These are phyloP conservation scores for Teratosphaeria pseudoeucalypti DNA, from an alignment of 2,329 filamentous ascomycete species.

Conservation along the genomic window DNA sequence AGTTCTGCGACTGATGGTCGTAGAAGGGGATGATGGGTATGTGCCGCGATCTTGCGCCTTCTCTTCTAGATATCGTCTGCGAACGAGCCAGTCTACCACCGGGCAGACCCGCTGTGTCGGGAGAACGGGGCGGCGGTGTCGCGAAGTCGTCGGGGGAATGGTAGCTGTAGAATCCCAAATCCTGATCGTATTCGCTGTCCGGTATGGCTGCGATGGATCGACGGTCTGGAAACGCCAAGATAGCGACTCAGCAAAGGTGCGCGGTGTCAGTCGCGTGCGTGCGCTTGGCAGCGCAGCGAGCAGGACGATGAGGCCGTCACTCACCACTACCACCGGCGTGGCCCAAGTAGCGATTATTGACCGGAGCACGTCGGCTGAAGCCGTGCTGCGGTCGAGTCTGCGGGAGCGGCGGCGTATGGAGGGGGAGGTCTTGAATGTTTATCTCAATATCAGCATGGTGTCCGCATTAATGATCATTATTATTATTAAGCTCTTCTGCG, in stretches of 20 bases:
- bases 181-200: conserved; percentile 1
- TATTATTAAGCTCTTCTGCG: neutral
- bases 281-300: neutral
- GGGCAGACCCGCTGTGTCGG: neutral
- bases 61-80: conserved; percentile 17
- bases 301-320: neutral
- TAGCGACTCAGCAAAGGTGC: conserved; percentile 1
- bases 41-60: conserved; percentile 5
- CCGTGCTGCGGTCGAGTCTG: conserved; percentile 5
- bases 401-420: conserved; percentile 3
- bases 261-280: neutral
- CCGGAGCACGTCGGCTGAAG: conserved; percentile 6
- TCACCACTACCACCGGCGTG: conserved; percentile 5
- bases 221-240: conserved; percentile 9
- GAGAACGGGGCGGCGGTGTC: conserved; percentile 5
- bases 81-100: conserved; percentile 14
- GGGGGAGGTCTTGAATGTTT: conserved; percentile 4
- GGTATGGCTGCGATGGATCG: conserved; percentile 14
- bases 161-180: conserved; percentile 6
- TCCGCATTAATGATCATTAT: neutral
- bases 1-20: conserved; percentile 9
- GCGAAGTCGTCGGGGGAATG: conserved; percentile 10
- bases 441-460: neutral
- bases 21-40: neutral
- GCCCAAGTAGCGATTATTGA: conserved; percentile 7